Percentiles rank a stretch among this genome's conserved stretches.
Conservation (phyloP, 495 filamentous ascomycete genomes). For the Pyrenula aspistea region DNA sequence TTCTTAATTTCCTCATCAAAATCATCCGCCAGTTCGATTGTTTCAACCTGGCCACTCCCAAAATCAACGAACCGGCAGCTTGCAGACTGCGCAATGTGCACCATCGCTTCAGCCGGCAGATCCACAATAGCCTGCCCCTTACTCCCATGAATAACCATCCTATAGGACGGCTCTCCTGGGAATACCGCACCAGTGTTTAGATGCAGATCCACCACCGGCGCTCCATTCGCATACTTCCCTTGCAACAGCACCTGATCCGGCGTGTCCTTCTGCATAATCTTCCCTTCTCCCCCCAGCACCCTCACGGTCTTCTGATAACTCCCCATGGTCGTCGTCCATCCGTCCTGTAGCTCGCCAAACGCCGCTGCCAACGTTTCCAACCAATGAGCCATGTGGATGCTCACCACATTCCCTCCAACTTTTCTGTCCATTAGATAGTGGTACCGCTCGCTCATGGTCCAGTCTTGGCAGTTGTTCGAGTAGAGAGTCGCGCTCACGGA, state of each 20-base stretch:
- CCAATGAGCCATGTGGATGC: not conserved
- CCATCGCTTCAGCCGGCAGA: not conserved
- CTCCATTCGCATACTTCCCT: not conserved
- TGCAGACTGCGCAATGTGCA: not conserved
- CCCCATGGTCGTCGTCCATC: not conserved
- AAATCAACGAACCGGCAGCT: not conserved
- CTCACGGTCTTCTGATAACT: not conserved
- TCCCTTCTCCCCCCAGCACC: not conserved
- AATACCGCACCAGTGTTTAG: not conserved
- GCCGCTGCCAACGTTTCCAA: not conserved
- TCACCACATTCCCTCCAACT: not conserved
- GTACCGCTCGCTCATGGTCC: not conserved
- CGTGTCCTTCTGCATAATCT: not conserved
- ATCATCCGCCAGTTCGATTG: not conserved
- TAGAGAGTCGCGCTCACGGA: not conserved
- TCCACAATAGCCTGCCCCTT: not conserved
- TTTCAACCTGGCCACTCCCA: not conserved
- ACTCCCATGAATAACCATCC: not conserved
- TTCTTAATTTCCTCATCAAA: not conserved
- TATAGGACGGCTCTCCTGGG: not conserved
- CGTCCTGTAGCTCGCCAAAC: not conserved
- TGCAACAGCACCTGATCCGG: not conserved
- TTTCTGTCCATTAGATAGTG: not conserved
- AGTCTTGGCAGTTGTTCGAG: not conserved
- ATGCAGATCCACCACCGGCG: not conserved